Evolutionary conservation across 1,284 basidiomycete genomes (phyloP), one percentile per base, ranked within the genome.

Genomic region (Leucoagaricus sp.): DNA sequence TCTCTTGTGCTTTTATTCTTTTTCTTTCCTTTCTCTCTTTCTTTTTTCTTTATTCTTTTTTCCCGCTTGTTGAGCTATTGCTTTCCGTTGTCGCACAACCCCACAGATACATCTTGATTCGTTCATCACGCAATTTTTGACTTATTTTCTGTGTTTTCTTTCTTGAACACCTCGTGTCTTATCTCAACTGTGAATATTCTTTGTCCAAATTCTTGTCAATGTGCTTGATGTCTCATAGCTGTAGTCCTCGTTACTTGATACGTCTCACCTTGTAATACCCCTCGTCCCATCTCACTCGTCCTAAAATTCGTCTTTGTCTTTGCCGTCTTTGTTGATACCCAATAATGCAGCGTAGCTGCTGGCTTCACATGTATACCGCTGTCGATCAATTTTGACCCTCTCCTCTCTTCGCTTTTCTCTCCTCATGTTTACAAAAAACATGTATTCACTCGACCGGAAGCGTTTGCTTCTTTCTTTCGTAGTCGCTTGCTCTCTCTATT

Each of bases 401-500:
- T 31, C 26, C 13, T n/a, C 17, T 5, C 15, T 6, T 25, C 26
- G 23, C n/a, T 31, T 34, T 25, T 25, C 7, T 29, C 15, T 47
- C 15, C n/a, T 17, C 15, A 7, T 33, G 28, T 31, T 33, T 48
- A 10, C n/a, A n/a, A n/a, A n/a, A n/a, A 33, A 10, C 15, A 4
- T 5, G 36, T 13, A n/a, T n/a, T 38, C 8, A 38, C 13, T 4
- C 15, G 23, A 10, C 21, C 25, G 26, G 15, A 26, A 3, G 31
- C 15, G 33, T 50, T 40, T 26, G 21, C 19, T 13, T 13, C 21
- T n/a, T 51, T n/a, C 7, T 10, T 36, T n/a, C n/a, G n/a, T n/a
- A n/a, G n/a, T n/a, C n/a, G n/a, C n/a, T n/a, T n/a, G n/a, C n/a
- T 41, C 19, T 42, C 42, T 51, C 21, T 42, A 51, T 40, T 13